A percentile compares a stretch with the other conserved stretches of the same genome.
phyloP scores from a whole-genome alignment of 164 flowering plant genomes.

The Kingdonia uniflora region DNA sequence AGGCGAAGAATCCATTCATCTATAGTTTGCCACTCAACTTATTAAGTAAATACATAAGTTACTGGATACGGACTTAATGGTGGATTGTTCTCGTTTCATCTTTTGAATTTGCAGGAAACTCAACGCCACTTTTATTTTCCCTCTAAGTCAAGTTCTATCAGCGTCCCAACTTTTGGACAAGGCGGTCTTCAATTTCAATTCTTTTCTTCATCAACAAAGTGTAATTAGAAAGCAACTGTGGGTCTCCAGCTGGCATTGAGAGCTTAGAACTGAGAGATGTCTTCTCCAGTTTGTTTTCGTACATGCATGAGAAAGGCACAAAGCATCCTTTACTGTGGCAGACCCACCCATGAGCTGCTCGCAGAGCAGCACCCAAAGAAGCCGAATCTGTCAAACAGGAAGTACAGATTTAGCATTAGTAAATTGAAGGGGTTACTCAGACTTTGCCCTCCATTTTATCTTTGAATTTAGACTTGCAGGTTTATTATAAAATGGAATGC shows the following conservation, averaged over 20 bases:
- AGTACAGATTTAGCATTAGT: too few relatives aligned
- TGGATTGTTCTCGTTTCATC: too few relatives aligned
- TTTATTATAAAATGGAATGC: too few relatives aligned
- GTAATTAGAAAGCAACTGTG: constrained; percentile 42
- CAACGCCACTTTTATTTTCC: not conserved
- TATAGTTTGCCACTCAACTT: too few relatives aligned
- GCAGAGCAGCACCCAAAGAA: constrained; percentile 84
- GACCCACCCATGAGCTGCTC: constrained; percentile 97
- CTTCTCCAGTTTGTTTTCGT: constrained; percentile 50
- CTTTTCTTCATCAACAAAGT: constrained; percentile 67
- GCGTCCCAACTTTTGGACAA: constrained; percentile 68
- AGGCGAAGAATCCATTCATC: too few relatives aligned
- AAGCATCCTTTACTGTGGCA: constrained; percentile 60
- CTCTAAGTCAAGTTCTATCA: not conserved
- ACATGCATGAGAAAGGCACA: constrained; percentile 61
- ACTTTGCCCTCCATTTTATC: too few relatives aligned
- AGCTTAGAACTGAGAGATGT: constrained; percentile 72
- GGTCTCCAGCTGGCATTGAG: constrained; percentile 40
- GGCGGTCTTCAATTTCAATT: constrained; percentile 65
- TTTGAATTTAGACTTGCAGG: too few relatives aligned
- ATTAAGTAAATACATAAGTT: too few relatives aligned
- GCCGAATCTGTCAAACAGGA: constrained; percentile 63
- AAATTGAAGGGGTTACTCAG: too few relatives aligned
- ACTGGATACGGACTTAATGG: too few relatives aligned
- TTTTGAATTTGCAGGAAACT: too few relatives aligned